Base-by-base conservation (phyloP, 371 early-diverging fungal species). In the Apophysomyces elegans region DNA sequence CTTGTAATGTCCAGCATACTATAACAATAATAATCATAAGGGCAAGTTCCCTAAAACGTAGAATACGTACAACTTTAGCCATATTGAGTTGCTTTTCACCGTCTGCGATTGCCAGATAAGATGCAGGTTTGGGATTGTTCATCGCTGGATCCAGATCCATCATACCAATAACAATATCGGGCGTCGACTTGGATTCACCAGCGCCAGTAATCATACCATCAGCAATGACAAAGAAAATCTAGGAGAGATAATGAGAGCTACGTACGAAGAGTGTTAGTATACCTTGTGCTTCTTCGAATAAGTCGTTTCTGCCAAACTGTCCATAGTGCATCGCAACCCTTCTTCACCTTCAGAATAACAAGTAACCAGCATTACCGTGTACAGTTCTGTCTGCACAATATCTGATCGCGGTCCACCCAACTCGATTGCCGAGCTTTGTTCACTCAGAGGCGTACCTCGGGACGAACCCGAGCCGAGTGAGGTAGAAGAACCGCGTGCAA, bases 31-130 rank as follows among this genome's bases (percentile, higher is more conserved):
- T 26, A 26, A 26, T 2, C 32, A 26, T 26, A 26, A 26, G 32
- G 2, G 2, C 2, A 26, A 26, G 32, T 2, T 2, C 32, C 32
- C 32, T 1, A 1, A 26, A 26, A 26, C 32, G 32, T 26, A 26
- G 32, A 26, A 26, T 26, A 26, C 32, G 67, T 77, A 79, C 80
- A 41, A 95, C 90, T 78, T 91, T 91, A 43, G 97, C 97, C 91
- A 93, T 93, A 73, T 99, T 99, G 69, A 93, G 86, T 66, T 94
- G 94, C 75, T 93, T 94, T 61, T 86, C 79, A 37, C 99, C 99
- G 61, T 93, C 89, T 1, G 96, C 95, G 59, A 98, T 89, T 41
- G 98, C 93, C 14, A 97, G 78, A 74, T 98, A 99, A 45, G 88
- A 84, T 45, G 86, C 80, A 18, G 91, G 75, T 69, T 87, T 87